Evolutionary conservation across 2,329 filamentous ascomycete genomes (phyloP).

Genomic region (Lizonia empirigonia): DNA sequence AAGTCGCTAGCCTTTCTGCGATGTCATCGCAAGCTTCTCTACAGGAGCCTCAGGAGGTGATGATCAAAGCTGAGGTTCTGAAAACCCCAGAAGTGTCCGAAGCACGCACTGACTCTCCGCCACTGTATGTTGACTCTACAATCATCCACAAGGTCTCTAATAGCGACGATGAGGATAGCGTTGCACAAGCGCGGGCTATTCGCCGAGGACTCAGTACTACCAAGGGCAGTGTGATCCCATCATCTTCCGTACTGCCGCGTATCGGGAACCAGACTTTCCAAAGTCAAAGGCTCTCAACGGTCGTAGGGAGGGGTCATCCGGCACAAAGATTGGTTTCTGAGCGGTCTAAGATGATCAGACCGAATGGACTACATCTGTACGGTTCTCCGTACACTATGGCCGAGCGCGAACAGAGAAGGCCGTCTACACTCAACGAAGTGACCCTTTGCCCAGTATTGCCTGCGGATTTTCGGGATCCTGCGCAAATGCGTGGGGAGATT

Average conservation of each 20-base stretch:
- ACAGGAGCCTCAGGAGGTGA: not conserved
- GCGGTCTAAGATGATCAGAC: not conserved
- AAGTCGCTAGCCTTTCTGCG: not conserved
- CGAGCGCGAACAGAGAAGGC: not conserved
- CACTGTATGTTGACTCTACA: not conserved
- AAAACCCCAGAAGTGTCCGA: not conserved
- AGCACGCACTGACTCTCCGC: not conserved
- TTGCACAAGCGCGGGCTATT: not conserved
- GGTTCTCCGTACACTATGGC: not conserved
- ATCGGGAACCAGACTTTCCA: too few relatives aligned
- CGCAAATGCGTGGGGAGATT: not conserved
- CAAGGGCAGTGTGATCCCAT: not conserved
- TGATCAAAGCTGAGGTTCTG: not conserved
- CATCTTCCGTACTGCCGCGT: too few relatives aligned
- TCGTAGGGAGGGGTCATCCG: too few relatives aligned
- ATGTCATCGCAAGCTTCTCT: not conserved
- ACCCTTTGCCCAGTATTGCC: not conserved
- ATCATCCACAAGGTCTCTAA: not conserved
- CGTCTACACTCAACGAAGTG: not conserved
- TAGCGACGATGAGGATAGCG: conserved; percentile 5
- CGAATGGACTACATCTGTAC: not conserved
- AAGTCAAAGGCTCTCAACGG: too few relatives aligned
- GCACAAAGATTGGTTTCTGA: too few relatives aligned
- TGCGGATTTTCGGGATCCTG: not conserved
- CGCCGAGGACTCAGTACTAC: not conserved